These are phyloP conservation scores for Dendrobium catenatum DNA, from an alignment of 106 monocot genomes.

Conservation along the genomic window DNA sequence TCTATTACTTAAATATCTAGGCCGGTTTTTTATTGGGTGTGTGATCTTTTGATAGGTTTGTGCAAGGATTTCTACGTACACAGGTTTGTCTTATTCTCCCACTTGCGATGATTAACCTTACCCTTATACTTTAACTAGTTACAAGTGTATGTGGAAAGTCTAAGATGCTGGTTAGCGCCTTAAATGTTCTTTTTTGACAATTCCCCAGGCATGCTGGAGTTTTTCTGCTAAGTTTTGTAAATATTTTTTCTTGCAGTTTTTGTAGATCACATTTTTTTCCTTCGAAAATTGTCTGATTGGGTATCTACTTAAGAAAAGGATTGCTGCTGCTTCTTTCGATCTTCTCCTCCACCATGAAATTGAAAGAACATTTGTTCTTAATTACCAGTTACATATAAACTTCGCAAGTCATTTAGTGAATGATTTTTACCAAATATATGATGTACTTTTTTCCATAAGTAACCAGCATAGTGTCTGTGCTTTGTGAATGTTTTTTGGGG, in stretches of 20 bases:
- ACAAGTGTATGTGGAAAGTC: neutral
- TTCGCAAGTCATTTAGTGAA: neutral
- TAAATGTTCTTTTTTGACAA: neutral
- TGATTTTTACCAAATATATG: neutral
- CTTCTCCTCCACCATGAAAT: neutral
- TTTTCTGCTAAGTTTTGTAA: neutral
- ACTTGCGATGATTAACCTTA: neutral
- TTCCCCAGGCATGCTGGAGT: neutral
- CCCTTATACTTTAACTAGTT: constrained; percentile 3
- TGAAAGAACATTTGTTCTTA: neutral
- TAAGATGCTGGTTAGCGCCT: neutral
- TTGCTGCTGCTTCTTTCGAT: neutral
- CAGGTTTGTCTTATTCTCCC: constrained; percentile 41
- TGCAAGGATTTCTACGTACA: constrained; percentile 58
- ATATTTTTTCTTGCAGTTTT: neutral
- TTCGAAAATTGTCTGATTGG: neutral
- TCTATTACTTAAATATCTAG: neutral
- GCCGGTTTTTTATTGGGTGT: neutral
- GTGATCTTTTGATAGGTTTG: constrained; percentile 51
- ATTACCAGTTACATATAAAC: neutral
- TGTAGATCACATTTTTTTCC: neutral
- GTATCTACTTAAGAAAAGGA: neutral
- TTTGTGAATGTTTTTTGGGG: too few relatives aligned
- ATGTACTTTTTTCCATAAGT: too few relatives aligned
- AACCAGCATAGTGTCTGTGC: too few relatives aligned